Evolutionary conservation across 306 rosid genomes (phyloP), one percentile per base, ranked within the genome.

Genomic region (Dryas alaskensis): DNA sequence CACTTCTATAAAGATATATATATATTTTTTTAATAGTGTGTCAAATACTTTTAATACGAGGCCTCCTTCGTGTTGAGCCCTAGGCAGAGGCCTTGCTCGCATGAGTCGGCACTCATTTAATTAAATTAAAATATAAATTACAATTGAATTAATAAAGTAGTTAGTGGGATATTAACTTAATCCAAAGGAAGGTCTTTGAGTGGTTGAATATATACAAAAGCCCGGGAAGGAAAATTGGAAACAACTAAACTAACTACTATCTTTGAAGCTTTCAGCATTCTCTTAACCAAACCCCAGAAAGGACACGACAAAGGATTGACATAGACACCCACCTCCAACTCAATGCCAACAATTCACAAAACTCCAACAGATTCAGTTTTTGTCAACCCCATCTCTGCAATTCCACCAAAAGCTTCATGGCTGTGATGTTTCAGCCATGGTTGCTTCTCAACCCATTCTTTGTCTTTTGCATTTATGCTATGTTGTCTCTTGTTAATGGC

Each of bases 251-350:
- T 47, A 84, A 84, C 88, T 60, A 63, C 72, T 59, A 10, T 75
- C 73, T 74, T 85, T 82, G 97, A 91, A 86, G 72, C 72, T 81
- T 84, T 87, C 98, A 86, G 86, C 86, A 31, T 31, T 31, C 37
- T 31, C 37, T 31, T 31, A 4, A 84, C 50, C 76, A 69, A 80
- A 62, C 81, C 51, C 70, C 86, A 66, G 71, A 77, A 59, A 12
- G 59, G 82, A 47, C 82, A 72, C 74, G 84, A 74, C 80, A 76
- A 80, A 48, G 42, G 42, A 22, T n/a, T 31, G 11, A 44, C 47
- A 42, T 49, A 67, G 65, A 79, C 59, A 54, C 45, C 50, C 39
- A 22, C 13, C 46, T 10, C n/a, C 49, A 55, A 55, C 53, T 72
- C 65, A 44, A 83, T 74, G 73, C 72, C 54, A 62, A 51, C 83